Evolutionary conservation across 148 eudicot species (phyloP), one percentile per base, ranked within the genome.

Genomic region (Chenopodium quinoa): DNA sequence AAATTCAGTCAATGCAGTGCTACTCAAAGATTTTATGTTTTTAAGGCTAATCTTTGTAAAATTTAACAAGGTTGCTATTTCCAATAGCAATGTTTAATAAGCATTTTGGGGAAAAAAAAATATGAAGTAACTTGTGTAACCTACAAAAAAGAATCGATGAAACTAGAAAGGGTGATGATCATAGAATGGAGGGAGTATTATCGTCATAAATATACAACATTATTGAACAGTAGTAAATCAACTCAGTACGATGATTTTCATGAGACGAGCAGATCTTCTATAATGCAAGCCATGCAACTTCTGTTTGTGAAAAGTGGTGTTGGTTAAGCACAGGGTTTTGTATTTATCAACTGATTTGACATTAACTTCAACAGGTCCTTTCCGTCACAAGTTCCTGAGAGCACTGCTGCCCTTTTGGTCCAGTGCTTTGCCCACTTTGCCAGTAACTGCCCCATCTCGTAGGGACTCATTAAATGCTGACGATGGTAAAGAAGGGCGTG

Each of bases 361-460:
- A 10, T 56, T 77, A 4, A 80, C 50, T 63, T 66, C 77, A 77
- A 80, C 76, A 96, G 99, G 99, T 86, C 79, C 92, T 66, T 87
- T 96, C 81, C 97, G 95, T 72, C 91, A 91, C 79, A 94, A 94
- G 87, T 90, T 96, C 82, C 79, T 96, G 19, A 85, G 95, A 85
- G 91, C 93, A 71, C 78, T 96, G 85, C 86, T 94, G 46, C 99
- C 98, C 10, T 94, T 96, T 79, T 96, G 98, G 98, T 94, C 98
- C 6, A 93, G 89, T 87, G 85, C 99, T 54, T 87, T 96, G 83
- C 99, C 99, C 74, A 92, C 91, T 76, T 86, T 96, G 82, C 99
- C 99, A 60, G 98, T 96, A 71, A 96, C 95, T 52, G 94, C 94
- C 40, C 99, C 95, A 19, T 88, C 93, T 46, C 89, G 92, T 63